These are phyloP conservation scores for Aspergillus hortae DNA, from an alignment of 2,329 filamentous ascomycete genomes.

Conservation along the genomic window DNA sequence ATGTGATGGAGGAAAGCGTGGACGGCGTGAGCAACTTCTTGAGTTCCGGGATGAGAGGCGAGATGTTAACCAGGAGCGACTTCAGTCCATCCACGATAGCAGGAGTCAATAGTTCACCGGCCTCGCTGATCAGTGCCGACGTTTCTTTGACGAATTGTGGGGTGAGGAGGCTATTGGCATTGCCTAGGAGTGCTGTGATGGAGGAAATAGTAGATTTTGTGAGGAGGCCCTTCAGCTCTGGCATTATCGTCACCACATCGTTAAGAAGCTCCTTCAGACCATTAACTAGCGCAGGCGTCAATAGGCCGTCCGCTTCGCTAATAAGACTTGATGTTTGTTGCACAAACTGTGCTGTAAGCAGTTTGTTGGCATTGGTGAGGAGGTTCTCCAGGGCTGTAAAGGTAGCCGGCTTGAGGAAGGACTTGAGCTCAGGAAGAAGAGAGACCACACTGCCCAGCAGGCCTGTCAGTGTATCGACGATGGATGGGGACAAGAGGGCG, in stretches of 20 bases:
- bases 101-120: neutral
- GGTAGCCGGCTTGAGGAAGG: neutral
- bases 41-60: neutral
- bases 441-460: neutral
- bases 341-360: constrained; percentile 12
- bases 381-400: constrained; percentile 6
- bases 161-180: neutral
- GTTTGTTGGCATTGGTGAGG: constrained; percentile 11
- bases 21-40: neutral
- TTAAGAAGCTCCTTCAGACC: constrained; percentile 12
- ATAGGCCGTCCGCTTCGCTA: constrained; percentile 11
- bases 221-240: constrained; percentile 17
- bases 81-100: neutral
- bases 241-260: constrained; percentile 14
- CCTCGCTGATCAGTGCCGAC: constrained; percentile 8
- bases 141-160: constrained; percentile 10
- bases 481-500: neutral
- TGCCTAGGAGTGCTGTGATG: constrained; percentile 14
- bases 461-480: neutral
- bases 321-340: constrained; percentile 14
- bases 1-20: neutral
- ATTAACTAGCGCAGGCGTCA: constrained; percentile 11
- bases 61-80: neutral
- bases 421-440: neutral
- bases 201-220: constrained; percentile 18